A percentile compares a stretch with the other conserved stretches of the same genome.
Evolutionary conservation across 352 stramenopile genomes (phyloP).

Genomic region (Globisporangium iwayamae): DNA sequence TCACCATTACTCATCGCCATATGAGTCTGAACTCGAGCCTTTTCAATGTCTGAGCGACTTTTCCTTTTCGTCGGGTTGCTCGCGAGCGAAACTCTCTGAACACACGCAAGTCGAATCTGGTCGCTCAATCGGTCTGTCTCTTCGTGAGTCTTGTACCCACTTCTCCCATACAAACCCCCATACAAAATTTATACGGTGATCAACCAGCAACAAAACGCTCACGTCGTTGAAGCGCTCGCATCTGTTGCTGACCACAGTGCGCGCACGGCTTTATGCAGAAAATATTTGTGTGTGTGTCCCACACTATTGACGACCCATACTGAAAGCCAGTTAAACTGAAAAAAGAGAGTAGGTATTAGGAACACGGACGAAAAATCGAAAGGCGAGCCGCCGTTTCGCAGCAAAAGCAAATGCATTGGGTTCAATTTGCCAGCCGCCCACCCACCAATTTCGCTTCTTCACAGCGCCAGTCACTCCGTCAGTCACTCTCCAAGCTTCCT

Average conservation of each 20-base stretch:
- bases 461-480: background rate
- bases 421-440: background rate
- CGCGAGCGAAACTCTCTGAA: background rate
- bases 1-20: background rate
- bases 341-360: constrained; percentile 12
- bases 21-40: too few species aligned
- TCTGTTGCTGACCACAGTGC: constrained; percentile 4
- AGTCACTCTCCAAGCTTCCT: background rate
- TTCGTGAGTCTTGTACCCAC: background rate
- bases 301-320: background rate
- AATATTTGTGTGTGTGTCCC: background rate
- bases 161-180: background rate
- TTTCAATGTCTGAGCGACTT: background rate
- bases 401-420: background rate
- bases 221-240: background rate
- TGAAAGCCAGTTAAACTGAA: background rate
- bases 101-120: background rate
- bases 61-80: background rate
- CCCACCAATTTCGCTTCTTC: background rate
- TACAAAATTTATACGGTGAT: background rate
- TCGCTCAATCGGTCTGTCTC: background rate
- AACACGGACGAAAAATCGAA: too few species aligned
- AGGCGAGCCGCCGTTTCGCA: background rate
- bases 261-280: background rate
- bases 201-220: background rate